These are phyloP conservation scores for Capsicum baccatum DNA, from an alignment of 257 asterid species.

Conservation along the genomic window DNA sequence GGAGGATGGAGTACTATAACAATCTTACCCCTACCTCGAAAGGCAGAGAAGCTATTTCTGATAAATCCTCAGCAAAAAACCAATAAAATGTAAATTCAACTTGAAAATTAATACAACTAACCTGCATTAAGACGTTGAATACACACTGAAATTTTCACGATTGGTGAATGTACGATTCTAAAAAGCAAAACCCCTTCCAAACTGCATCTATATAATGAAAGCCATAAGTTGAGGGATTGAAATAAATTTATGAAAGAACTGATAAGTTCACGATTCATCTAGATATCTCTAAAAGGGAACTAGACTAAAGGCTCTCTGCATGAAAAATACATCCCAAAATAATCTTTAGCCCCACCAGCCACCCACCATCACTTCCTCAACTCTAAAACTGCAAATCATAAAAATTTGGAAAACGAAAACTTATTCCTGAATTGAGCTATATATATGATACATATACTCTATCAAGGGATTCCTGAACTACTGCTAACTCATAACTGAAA, in stretches of 20 bases:
- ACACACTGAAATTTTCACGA: too few relatives aligned
- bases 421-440: constrained; percentile 72
- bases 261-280: constrained; percentile 22
- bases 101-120: too few relatives aligned
- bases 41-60: too few relatives aligned
- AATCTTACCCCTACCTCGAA: too few relatives aligned
- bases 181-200: too few relatives aligned
- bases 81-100: too few relatives aligned
- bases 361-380: constrained; percentile 46
- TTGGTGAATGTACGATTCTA: too few relatives aligned
- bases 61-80: too few relatives aligned
- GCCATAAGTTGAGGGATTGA: background rate
- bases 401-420: constrained; percentile 37
- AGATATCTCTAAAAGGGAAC: constrained; percentile 16
- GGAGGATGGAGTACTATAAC: too few relatives aligned
- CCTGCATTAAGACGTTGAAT: too few relatives aligned
- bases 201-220: background rate
- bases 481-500: constrained; percentile 54
- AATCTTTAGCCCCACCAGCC: constrained; percentile 49
- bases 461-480: constrained; percentile 64
- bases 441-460: constrained; percentile 76
- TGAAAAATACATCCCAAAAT: constrained; percentile 57
- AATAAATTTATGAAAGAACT: constrained; percentile 18
- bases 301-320: constrained; percentile 43
- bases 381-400: constrained; percentile 26